Base-by-base conservation (phyloP, 2,329 filamentous ascomycete genomes). In the Dactylellina sp. region DNA sequence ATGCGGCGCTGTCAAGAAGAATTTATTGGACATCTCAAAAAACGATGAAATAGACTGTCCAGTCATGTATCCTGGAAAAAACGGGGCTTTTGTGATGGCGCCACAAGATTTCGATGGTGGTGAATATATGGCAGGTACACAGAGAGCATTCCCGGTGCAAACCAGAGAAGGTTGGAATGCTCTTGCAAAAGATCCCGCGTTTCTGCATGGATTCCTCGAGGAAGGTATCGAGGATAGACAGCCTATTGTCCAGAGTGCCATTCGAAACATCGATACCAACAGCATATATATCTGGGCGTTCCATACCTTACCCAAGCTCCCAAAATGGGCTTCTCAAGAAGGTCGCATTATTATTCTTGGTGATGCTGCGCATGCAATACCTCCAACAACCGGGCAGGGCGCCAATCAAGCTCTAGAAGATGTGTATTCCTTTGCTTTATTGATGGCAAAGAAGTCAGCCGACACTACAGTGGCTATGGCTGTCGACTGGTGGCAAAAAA, bases 351-450 rank as follows among this genome's bases (percentile, higher is more conserved):
- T 85, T 1, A 82, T 87, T 14, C 77, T 85, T 0, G 84, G 84
- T 0, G 84, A 85, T 28, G 83, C 82, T 2, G 84, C 83, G 0
- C 84, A 85, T 57, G 84, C 83, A 0, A 82, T 85, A 12, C 84
- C 84, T 0, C 84, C 84, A 0, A 82, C 82, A 0, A 82, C 83
- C 0, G 84, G 84, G 0, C 84, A 85, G 70, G 83, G 84, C 0
- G 80, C 82, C 0, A 84, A 84, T 61, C 82, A 84, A 50, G 83
- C 83, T 0, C 83, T 84, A 35, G 85, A 87, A 71, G 85, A 87
- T 68, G 82, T 83, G 0, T 83, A 83, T 59, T 82, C 81, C 0
- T 80, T 86, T 22, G 81, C 83, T 1, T 77, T 83, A 1, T 75
- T 86, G 0, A 61, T 83, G 62, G 78, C 77, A 24, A 76, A 81